These are phyloP conservation scores for Saccharomycopsis babjevae DNA, from an alignment of 805 yeast genomes.

Conservation along the genomic window DNA sequence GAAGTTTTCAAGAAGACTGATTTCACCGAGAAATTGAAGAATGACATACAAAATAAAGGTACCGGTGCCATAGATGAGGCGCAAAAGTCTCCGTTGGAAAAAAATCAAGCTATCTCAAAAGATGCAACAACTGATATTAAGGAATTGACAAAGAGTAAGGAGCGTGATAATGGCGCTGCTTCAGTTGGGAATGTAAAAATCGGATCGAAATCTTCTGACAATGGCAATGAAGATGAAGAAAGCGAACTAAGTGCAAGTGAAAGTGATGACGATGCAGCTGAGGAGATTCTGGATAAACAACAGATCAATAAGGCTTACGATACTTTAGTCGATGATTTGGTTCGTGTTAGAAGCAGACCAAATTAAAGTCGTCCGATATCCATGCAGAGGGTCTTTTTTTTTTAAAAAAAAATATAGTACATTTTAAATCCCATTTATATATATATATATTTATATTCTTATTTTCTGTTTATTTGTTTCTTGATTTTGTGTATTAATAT, in stretches of 20 bases:
- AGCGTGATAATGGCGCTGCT: neutral
- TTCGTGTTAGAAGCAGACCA: constrained; percentile 27
- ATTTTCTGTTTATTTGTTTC: neutral
- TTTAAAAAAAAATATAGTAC: too few relatives aligned
- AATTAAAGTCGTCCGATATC: constrained; percentile 33
- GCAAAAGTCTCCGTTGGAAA: neutral
- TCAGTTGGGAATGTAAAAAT: neutral
- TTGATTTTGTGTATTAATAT: neutral
- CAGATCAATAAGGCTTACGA: constrained; percentile 31
- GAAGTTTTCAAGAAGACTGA: constrained; percentile 26
- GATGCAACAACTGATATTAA: neutral
- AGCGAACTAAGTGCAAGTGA: constrained; percentile 1
- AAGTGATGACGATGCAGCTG: constrained; percentile 11
- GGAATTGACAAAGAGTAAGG: neutral
- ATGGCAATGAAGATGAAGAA: constrained; percentile 1
- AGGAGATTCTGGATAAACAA: constrained; percentile 21
- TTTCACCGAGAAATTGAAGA: constrained; percentile 4
- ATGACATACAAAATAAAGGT: neutral
- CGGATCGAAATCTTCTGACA: neutral
- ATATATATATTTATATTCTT: neutral
- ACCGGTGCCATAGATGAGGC: neutral
- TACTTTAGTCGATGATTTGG: constrained; percentile 31
- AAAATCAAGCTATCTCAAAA: neutral
- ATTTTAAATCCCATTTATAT: too few relatives aligned
- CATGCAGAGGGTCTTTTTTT: too few relatives aligned